phyloP scores from a whole-genome alignment of 805 yeast species.

The Komagataella pseudopastoris region DNA sequence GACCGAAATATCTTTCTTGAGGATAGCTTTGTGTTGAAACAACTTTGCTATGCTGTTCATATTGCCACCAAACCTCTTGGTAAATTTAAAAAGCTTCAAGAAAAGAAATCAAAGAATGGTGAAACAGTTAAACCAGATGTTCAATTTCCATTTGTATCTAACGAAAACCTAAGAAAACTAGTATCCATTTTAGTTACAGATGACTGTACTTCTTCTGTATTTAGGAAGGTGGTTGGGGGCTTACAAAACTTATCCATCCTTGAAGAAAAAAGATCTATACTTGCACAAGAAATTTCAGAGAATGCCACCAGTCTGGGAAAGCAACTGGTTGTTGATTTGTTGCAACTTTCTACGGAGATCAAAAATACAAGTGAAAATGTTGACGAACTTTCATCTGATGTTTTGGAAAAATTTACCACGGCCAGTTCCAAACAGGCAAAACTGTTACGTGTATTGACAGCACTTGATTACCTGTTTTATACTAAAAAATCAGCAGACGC shows the following conservation, averaged over 20 bases:
- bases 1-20: slow-evolving; percentile 53
- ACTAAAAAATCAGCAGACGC: slow-evolving; percentile 13
- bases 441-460: slow-evolving; percentile 72
- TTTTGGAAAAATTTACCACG: slow-evolving; percentile 57
- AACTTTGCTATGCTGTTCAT: slow-evolving; percentile 61
- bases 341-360: slow-evolving; percentile 32
- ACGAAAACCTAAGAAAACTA: slow-evolving; percentile 43
- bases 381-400: slow-evolving; percentile 35
- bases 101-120: slow-evolving; percentile 1
- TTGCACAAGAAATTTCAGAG: slow-evolving; percentile 53
- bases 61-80: slow-evolving; percentile 63
- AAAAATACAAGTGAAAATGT: slow-evolving; percentile 17
- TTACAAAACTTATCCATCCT: slow-evolving; percentile 64
- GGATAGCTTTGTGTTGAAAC: slow-evolving; percentile 65
- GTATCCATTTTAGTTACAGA: slow-evolving; percentile 62
- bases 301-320: slow-evolving; percentile 50
- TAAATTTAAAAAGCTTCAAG: slow-evolving; percentile 26
- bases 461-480: slow-evolving; percentile 71
- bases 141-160: slow-evolving; percentile 52
- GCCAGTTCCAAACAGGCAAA: slow-evolving; percentile 83
- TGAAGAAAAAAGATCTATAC: slow-evolving; percentile 45
- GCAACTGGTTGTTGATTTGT: slow-evolving; percentile 39
- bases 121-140: slow-evolving; percentile 5
- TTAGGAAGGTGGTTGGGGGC: slow-evolving; percentile 69
- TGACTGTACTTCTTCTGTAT: slow-evolving; percentile 76